Base-by-base conservation (phyloP, 768 basidiomycete species). In the Grammothele lineata region DNA sequence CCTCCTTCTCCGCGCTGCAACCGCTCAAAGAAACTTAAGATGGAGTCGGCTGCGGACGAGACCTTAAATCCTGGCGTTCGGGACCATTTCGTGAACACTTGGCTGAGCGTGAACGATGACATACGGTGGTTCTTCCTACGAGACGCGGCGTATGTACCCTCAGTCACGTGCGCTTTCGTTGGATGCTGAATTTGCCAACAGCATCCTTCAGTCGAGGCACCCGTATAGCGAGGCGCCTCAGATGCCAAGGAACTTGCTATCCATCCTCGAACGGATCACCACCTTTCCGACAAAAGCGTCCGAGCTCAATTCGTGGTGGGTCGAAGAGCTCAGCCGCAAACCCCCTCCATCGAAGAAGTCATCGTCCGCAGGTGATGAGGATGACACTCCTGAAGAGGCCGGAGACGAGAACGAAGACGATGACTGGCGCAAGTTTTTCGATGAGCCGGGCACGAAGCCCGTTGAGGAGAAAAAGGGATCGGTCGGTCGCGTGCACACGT, bases 41-140 rank as follows among this genome's bases (percentile, higher is more conserved):
- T 32, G 45, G 50, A 61, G 35, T 24, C 42, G 2, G 37, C 49
- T 1, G 35, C 56, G 15, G 57, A 63, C 33, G 61, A 70, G 21
- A 62, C 66, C 27, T 65, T 83, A 15, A 77, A 83, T 45, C 43
- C 70, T 4, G 84, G 87, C 47, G 80, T 90, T 3, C 67, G 82
- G 21, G 68, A 79, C 35, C 65, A 73, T 10, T 90, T 92, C 57
- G 68, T 82, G 44, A 75, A 77, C 38, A 82, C 76, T 12, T 93
- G 85, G 83, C 75, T 90, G 56, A 82, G 80, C 53, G 78, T 86
- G 11, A 60, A 87, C 61, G 87, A 91, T 57, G 92, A 95, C 57
- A 70, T 94, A 25, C 78, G 92, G 48, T 94, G 87, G 87, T 89
- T 87, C 69, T 92, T 92, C 70, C 74, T 95, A 26, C 77, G 85